These are phyloP conservation scores for Candida fluviatilis DNA, from an alignment of 805 yeast genomes.

Conservation along the genomic window DNA sequence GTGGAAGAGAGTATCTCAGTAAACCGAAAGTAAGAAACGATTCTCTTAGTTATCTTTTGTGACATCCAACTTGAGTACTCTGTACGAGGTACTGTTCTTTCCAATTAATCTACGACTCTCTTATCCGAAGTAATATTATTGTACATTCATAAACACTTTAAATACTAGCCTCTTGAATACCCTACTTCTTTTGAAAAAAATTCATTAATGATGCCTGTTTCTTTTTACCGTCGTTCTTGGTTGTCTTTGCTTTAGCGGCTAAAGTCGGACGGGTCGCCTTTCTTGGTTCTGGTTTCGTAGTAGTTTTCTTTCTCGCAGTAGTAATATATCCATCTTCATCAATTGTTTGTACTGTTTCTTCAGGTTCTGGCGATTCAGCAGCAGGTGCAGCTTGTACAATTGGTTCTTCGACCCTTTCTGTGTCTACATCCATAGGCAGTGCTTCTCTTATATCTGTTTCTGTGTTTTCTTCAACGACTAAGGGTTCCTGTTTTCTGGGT, in stretches of 20 bases:
- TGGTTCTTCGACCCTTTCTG: constrained; percentile 6
- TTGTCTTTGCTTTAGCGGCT: constrained; percentile 10
- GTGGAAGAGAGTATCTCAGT: too few species aligned
- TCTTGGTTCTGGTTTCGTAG: constrained; percentile 11
- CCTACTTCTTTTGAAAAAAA: constrained; percentile 41
- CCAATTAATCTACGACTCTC: too few species aligned
- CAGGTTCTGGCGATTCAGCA: constrained; percentile 6
- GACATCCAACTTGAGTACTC: too few species aligned
- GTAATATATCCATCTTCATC: constrained; percentile 54
- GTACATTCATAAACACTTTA: too few species aligned
- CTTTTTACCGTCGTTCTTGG: constrained; percentile 19
- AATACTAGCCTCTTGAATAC: too few species aligned
- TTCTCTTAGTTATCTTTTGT: too few species aligned
- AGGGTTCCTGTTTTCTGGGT: constrained; percentile 10
- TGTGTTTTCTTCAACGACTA: constrained; percentile 8
- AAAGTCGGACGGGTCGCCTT: constrained; percentile 8
- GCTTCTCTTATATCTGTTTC: background rate
- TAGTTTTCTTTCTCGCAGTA: constrained; percentile 24
- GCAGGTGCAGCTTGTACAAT: constrained; percentile 3
- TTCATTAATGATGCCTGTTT: constrained; percentile 44
- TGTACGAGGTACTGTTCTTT: too few species aligned
- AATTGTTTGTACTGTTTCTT: constrained; percentile 15
- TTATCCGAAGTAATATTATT: too few species aligned
- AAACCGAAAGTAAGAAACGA: too few species aligned
- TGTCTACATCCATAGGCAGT: constrained; percentile 2